Evolutionary conservation across 1,139 yeast species (phyloP), one percentile per base, ranked within the genome.

Genomic region (Pichia sp.): DNA sequence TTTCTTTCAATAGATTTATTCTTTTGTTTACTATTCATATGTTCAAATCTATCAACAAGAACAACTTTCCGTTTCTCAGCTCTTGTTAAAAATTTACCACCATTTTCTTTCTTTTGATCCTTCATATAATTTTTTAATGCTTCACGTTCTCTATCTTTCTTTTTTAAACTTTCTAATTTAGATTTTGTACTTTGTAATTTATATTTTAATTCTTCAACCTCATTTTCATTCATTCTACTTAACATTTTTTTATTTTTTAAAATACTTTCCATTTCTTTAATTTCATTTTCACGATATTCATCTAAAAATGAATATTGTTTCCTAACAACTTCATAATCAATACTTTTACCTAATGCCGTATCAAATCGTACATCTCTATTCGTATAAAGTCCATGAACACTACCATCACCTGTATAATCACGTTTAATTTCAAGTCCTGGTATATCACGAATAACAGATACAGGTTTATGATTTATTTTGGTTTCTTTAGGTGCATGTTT

Each of bases 1-100:
- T 90, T 86, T 62, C 96, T 78, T 67, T 89, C 96, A 76, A 92
- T 78, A 34, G 84, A 89, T 73, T 83, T 84, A 55, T 85, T 90
- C 58, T 95, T 76, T 62, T 92, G 96, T 50, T 75, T 73, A 38
- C 82, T 70, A 69, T 80, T 86, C 96, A 92, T 85, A 48, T 70
- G 67, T 53, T 87, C 94, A 68, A 83, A 92, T 65, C 86, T 86
- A 64, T 92, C 95, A 67, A 84, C 84, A 60, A 89, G 90, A 43
- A 92, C 72, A 61, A 92, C 74, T 67, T 86, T 87, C 51, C 94
- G 71, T 69, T 86, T 80, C 53, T 90, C 97, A 47, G 83, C 74
- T 54, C 82, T 73, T 70, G 87, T 90, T 62, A 92, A 71, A 64
- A 76, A 86, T 54, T 72, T 74, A 53, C 83, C 83, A 24, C 39